Percentiles rank a stretch among this genome's conserved stretches.
These are phyloP conservation scores for Sphagnum magellanicum DNA, from an alignment of 228 moss, liverwort and hornwort genomes.

Conservation along the genomic window DNA sequence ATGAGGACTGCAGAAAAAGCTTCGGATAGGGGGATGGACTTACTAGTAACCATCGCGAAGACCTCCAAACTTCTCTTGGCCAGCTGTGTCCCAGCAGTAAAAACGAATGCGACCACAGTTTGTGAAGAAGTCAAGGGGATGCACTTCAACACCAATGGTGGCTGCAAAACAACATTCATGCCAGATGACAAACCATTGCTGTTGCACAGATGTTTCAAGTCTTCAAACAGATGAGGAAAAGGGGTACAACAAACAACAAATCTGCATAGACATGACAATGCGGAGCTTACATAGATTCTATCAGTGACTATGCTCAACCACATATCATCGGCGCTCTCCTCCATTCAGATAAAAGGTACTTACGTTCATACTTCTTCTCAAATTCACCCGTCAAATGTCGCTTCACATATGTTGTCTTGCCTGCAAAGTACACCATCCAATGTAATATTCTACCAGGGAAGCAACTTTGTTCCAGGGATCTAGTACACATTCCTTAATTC, in stretches of 20 bases:
- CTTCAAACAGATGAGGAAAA: too few species aligned
- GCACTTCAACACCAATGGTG: slow-evolving; percentile 19
- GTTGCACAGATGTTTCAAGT: too few species aligned
- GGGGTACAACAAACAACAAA: too few species aligned
- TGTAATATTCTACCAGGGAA: too few species aligned
- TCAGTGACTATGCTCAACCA: too few species aligned
- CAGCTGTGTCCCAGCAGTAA: slow-evolving; percentile 22
- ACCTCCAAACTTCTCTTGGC: slow-evolving; percentile 20
- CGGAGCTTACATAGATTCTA: too few species aligned
- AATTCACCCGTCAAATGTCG: slow-evolving; percentile 53
- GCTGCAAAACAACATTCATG: slow-evolving; percentile 5
- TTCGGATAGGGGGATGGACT: not conserved
- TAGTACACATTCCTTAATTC: too few species aligned
- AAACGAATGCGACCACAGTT: slow-evolving; percentile 19
- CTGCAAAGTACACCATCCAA: slow-evolving; percentile 7
- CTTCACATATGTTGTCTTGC: slow-evolving; percentile 51
- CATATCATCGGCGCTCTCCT: too few species aligned
- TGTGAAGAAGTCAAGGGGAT: slow-evolving; percentile 19
- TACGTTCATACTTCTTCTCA: slow-evolving; percentile 57
- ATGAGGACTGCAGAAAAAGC: not conserved
- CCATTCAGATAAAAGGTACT: slow-evolving; percentile 4
- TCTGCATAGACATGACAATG: too few species aligned
- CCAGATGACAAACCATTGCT: too few species aligned
- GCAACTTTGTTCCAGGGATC: too few species aligned
- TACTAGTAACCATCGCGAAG: slow-evolving; percentile 25